A percentile compares a stretch with the other conserved stretches of the same genome.
These are phyloP conservation scores for Adansonia rubrostipa DNA, from an alignment of 441 rosid species.

Conservation along the genomic window DNA sequence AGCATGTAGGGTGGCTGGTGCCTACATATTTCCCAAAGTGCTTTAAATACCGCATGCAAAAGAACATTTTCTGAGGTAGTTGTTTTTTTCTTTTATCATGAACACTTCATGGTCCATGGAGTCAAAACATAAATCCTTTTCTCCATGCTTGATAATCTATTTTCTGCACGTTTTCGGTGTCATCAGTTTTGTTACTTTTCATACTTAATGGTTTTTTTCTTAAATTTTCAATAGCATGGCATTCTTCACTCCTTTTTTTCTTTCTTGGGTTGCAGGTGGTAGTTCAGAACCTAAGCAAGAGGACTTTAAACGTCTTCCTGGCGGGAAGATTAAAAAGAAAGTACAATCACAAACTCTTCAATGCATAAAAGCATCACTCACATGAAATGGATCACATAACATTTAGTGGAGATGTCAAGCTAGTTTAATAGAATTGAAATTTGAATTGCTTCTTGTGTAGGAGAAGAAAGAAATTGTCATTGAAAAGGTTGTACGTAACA, in stretches of 20 bases:
- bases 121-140: background rate
- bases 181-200: conserved; percentile 5
- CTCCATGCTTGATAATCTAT: background rate
- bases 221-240: background rate
- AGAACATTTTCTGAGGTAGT: background rate
- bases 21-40: background rate
- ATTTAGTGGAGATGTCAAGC: background rate
- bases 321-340: conserved; percentile 25
- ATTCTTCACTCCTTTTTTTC: conserved; percentile 2
- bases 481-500: conserved; percentile 71
- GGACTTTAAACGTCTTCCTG: conserved; percentile 28
- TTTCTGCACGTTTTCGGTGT: background rate
- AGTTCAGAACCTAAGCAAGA: conserved; percentile 25
- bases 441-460: conserved; percentile 32
- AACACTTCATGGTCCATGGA: background rate
- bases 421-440: conserved; percentile 16
- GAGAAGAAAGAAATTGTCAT: conserved; percentile 72
- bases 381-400: background rate
- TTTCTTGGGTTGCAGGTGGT: conserved; percentile 5
- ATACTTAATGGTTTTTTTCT: background rate
- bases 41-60: background rate
- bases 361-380: background rate
- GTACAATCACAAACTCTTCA: conserved; percentile 13
- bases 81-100: background rate
- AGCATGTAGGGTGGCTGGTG: background rate